Base-by-base conservation (phyloP, 768 basidiomycete species). In the Trametes cingulata region DNA sequence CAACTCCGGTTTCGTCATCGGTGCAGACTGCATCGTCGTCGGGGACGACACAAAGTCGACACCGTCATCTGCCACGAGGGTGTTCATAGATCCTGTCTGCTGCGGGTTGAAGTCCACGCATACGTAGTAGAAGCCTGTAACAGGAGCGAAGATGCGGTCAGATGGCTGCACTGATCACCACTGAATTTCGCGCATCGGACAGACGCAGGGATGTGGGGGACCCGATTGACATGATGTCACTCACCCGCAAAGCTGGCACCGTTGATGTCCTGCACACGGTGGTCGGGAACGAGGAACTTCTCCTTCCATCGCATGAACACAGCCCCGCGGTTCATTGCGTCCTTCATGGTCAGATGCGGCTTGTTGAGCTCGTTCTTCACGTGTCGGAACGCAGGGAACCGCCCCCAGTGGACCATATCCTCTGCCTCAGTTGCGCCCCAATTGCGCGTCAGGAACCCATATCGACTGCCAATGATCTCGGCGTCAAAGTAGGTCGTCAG, bases 271-370 rank as follows among this genome's bases (percentile, higher is more conserved):
- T 91, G 87, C 29, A 96, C 91, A 60, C 87, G 85, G 75, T 95
- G 92, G 73, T 95, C 92, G 2, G 95, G 95, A n/a, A 98, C 91
- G 53, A 98, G 78, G 74, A 97, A 98, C 68, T 88, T 81, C 75
- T 98, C 96, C 75, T 98, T 98, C 90, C 94, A 95, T 61, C 96
- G 81, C 89, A 98, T 93, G 72, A 98, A 98, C 29, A 95, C 85
- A 24, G 88, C 88, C 1, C 88, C 88, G 49, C 88, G 82, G 67
- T 90, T 87, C 33, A 62, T 58, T 10, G 65, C 65, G 41, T 88
- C 79, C 68, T 90, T 89, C 69, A 96, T 87, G 41, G 90, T 92
- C 73, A 92, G 68, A 62, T 86, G 82, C 0, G 93, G 93, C 69
- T 84, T 80, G 71, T 87, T 84, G 63, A 95, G 81, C 68, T 95